These are phyloP conservation scores for Tulasnella sp. DNA, from an alignment of 768 basidiomycete genomes.

Conservation along the genomic window DNA sequence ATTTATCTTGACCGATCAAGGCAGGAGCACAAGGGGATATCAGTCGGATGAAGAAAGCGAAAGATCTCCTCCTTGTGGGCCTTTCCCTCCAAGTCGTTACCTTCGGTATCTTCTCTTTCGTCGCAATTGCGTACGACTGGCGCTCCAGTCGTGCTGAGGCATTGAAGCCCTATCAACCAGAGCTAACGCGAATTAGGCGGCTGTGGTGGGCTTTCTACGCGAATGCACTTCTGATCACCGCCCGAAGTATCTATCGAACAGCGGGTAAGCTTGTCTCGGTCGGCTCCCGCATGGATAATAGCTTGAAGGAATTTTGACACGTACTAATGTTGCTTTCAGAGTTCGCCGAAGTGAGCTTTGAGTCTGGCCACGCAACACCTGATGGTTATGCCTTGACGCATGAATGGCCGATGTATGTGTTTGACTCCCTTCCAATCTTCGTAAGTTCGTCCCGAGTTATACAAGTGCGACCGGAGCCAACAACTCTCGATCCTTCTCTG, in stretches of 20 bases:
- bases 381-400: conserved; percentile 13
- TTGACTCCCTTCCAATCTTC: conserved; percentile 13
- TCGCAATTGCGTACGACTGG: conserved; percentile 9
- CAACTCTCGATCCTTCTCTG: neutral
- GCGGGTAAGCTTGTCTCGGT: neutral
- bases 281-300: neutral
- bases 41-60: neutral
- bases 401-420: conserved; percentile 15
- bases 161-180: neutral
- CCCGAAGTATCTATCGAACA: conserved; percentile 13
- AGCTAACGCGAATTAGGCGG: neutral
- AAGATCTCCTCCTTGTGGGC: conserved; percentile 11
- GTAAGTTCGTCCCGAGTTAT: neutral
- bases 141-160: neutral
- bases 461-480: neutral
- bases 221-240: conserved; percentile 2
- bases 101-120: conserved; percentile 8
- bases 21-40: neutral
- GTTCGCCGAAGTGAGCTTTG: conserved; percentile 10
- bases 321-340: neutral
- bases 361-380: neutral
- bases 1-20: neutral
- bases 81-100: conserved; percentile 13
- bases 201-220: conserved; percentile 15
- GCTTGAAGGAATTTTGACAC: neutral